Conservation (phyloP, 352 stramenopile genomes). For the Pythium sp. region DNA sequence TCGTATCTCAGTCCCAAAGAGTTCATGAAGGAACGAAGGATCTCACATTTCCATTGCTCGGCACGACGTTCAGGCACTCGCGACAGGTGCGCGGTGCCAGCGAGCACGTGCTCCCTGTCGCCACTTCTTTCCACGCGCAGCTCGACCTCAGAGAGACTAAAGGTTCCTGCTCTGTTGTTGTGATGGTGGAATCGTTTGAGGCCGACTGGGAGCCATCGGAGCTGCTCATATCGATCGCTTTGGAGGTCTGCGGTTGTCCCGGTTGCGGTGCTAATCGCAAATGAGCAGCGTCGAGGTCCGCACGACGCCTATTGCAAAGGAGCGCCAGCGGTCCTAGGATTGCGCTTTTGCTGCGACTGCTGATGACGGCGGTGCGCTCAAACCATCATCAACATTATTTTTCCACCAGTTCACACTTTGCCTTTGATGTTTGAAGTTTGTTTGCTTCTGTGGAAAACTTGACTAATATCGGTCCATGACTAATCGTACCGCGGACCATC, state of each 20-base stretch:
- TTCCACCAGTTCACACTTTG: not conserved
- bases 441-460: not conserved
- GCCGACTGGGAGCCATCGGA: not conserved
- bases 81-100: constrained; percentile 29
- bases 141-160: constrained; percentile 13
- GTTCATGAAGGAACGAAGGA: too few species aligned
- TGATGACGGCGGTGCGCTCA: not conserved
- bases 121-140: constrained; percentile 31
- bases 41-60: constrained; percentile 31
- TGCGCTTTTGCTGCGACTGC: not conserved
- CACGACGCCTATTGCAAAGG: not conserved
- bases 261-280: not conserved
- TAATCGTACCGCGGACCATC: not conserved
- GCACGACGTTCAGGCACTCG: constrained; percentile 31
- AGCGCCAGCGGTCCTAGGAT: not conserved
- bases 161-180: not conserved
- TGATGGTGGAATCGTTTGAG: not conserved
- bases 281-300: not conserved
- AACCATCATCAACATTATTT: not conserved
- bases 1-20: not conserved
- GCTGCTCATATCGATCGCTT: not conserved
- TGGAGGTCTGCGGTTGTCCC: not conserved
- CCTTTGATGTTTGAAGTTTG: not conserved
- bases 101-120: constrained; percentile 16
- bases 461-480: not conserved